Conservation (phyloP, 176 grass and related monocot genomes). For the Phyllostachys edulis region DNA sequence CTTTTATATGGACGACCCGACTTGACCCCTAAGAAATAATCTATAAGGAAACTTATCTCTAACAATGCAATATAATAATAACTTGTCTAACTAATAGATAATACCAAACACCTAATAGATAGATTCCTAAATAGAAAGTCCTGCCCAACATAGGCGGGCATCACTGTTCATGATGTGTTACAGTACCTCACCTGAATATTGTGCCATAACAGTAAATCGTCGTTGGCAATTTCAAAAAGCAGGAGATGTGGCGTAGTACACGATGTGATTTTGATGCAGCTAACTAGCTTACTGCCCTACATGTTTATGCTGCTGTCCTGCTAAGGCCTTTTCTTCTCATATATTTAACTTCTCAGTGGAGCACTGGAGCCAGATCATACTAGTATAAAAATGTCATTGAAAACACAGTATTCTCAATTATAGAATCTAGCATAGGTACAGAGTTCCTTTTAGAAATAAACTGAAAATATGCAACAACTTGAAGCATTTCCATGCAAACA, state of each 20-base stretch:
- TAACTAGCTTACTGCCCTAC: constrained; percentile 1
- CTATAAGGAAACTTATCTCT: too few species aligned
- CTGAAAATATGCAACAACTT: not conserved
- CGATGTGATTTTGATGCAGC: constrained; percentile 1
- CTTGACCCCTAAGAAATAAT: too few species aligned
- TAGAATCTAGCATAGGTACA: not conserved
- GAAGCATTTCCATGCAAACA: not conserved
- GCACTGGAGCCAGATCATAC: not conserved
- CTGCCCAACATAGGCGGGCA: too few species aligned
- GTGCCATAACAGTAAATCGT: not conserved
- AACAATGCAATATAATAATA: too few species aligned
- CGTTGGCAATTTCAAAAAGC: not conserved
- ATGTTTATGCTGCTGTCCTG: not conserved
- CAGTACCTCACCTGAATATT: too few species aligned
- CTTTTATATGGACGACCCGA: too few species aligned
- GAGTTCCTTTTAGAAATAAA: not conserved
- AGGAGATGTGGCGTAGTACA: not conserved
- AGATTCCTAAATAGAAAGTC: too few species aligned
- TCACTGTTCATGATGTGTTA: too few species aligned
- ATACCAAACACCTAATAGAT: too few species aligned
- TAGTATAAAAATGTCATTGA: not conserved
- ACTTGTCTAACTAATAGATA: too few species aligned
- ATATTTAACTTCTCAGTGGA: not conserved
- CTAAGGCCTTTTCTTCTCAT: not conserved
- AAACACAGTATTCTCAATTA: not conserved